Conservation (phyloP, 1,139 yeast species). For the Geotrichum europaeum region DNA sequence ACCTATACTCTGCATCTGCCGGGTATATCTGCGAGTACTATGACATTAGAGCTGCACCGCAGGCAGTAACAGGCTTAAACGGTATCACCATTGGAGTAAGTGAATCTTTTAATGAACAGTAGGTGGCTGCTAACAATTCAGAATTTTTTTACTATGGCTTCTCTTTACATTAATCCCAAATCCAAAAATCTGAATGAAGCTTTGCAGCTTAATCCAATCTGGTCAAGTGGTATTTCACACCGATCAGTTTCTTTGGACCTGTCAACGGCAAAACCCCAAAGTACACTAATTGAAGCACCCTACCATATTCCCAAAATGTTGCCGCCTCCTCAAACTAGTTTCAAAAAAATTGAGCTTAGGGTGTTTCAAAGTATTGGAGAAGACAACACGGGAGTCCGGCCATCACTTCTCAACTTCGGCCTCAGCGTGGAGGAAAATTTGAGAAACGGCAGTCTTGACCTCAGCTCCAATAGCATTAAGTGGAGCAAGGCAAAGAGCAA, state of each 20-base stretch:
- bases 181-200: not conserved
- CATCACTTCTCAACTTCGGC: not conserved
- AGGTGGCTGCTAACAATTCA: slow-evolving; percentile 5
- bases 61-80: slow-evolving; percentile 24
- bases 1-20: not conserved
- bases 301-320: not conserved
- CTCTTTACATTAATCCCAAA: slow-evolving; percentile 5
- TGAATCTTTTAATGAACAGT: not conserved
- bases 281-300: not conserved
- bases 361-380: not conserved
- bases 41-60: slow-evolving; percentile 35
- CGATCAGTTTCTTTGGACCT: not conserved
- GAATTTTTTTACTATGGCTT: slow-evolving; percentile 8
- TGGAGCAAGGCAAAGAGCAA: slow-evolving; percentile 1
- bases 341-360: not conserved
- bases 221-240: not conserved
- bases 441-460: slow-evolving; percentile 23
- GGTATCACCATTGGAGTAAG: slow-evolving; percentile 21
- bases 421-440: slow-evolving; percentile 18
- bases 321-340: not conserved
- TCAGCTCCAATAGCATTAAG: not conserved
- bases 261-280: not conserved
- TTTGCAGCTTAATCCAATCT: not conserved
- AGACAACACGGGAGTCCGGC: not conserved
- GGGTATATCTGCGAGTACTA: slow-evolving; percentile 33